Percentiles rank a stretch among this genome's conserved stretches.
Conservation (phyloP, 164 flowering plant genomes). For the Berberis vulgaris region DNA sequence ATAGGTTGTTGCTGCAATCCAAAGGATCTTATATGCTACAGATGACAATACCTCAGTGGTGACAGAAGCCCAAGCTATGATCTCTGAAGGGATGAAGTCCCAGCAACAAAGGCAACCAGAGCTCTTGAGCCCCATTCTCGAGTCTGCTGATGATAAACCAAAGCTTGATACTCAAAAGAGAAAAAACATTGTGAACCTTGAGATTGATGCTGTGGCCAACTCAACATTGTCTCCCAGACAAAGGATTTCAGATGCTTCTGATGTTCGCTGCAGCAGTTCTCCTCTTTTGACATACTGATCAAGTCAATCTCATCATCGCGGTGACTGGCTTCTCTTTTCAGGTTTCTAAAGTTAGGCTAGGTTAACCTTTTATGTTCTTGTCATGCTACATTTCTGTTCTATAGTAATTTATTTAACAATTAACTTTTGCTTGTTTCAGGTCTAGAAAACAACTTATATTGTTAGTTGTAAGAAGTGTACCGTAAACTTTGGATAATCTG, state of each 20-base stretch:
- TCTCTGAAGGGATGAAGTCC: slow-evolving; percentile 11
- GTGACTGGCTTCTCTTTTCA: background rate
- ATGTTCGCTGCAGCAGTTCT: slow-evolving; percentile 64
- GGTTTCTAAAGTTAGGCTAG: background rate
- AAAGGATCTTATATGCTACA: slow-evolving; percentile 71
- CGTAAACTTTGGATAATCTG: too few species aligned
- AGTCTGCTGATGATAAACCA: slow-evolving; percentile 36
- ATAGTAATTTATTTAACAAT: too few species aligned
- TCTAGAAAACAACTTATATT: too few species aligned
- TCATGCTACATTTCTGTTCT: too few species aligned
- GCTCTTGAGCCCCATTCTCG: slow-evolving; percentile 42
- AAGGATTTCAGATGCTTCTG: slow-evolving; percentile 65
- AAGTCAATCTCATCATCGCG: background rate
- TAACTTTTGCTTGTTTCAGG: too few species aligned
- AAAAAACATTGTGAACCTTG: slow-evolving; percentile 39
- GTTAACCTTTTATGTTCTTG: too few species aligned
- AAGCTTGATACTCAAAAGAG: slow-evolving; percentile 56
- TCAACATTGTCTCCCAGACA: slow-evolving; percentile 64
- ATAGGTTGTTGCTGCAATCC: slow-evolving; percentile 68
- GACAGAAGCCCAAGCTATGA: slow-evolving; percentile 74
- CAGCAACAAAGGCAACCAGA: slow-evolving; percentile 25
- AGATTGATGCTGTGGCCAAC: slow-evolving; percentile 51
- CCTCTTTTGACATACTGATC: slow-evolving; percentile 50
- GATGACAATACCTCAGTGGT: slow-evolving; percentile 67
- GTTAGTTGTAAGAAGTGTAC: too few species aligned